A percentile compares a stretch with the other conserved stretches of the same genome.
Conservation (phyloP, 768 basidiomycete genomes). For the Gloeostereum incarnatum region DNA sequence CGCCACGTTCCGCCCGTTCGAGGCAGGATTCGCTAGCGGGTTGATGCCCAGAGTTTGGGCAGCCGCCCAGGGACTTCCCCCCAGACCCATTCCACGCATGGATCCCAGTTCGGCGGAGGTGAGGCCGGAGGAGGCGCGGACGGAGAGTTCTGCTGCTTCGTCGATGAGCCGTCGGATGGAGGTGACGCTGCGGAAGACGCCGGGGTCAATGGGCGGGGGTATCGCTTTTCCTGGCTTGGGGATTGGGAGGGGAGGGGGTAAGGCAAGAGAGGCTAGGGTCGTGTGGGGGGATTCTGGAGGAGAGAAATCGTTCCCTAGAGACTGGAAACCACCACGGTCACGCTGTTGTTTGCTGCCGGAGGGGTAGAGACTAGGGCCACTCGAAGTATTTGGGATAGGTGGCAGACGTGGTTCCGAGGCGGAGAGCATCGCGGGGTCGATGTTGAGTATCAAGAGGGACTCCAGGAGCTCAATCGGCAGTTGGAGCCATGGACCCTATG, state of each 20-base stretch:
- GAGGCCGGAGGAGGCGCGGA: slow-evolving; percentile 80
- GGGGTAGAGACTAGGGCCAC: slow-evolving; percentile 5
- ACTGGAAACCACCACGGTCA: slow-evolving; percentile 37
- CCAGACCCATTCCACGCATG: slow-evolving; percentile 36
- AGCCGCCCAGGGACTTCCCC: slow-evolving; percentile 47
- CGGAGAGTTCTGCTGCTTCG: slow-evolving; percentile 81
- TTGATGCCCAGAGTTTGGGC: slow-evolving; percentile 60
- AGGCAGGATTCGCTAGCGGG: slow-evolving; percentile 35
- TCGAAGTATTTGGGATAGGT: slow-evolving; percentile 18
- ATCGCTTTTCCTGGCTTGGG: slow-evolving; percentile 58
- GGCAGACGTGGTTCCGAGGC: slow-evolving; percentile 33
- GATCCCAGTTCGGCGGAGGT: slow-evolving; percentile 67
- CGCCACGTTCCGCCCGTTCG: slow-evolving; percentile 60
- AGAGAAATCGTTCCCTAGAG: slow-evolving; percentile 30
- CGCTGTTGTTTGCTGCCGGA: slow-evolving; percentile 24
- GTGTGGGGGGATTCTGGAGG: slow-evolving; percentile 36
- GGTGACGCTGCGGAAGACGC: slow-evolving; percentile 71
- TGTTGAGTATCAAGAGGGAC: slow-evolving; percentile 68
- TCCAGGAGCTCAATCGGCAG: slow-evolving; percentile 81
- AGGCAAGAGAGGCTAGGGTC: slow-evolving; percentile 23
- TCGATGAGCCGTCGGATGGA: slow-evolving; percentile 77
- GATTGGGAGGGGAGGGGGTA: slow-evolving; percentile 39
- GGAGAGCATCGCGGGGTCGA: slow-evolving; percentile 59
- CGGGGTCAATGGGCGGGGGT: slow-evolving; percentile 85
- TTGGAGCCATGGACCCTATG: slow-evolving; percentile 86